Evolutionary conservation across 306 rosid species (phyloP).

Genomic region (Argentina anserina): DNA sequence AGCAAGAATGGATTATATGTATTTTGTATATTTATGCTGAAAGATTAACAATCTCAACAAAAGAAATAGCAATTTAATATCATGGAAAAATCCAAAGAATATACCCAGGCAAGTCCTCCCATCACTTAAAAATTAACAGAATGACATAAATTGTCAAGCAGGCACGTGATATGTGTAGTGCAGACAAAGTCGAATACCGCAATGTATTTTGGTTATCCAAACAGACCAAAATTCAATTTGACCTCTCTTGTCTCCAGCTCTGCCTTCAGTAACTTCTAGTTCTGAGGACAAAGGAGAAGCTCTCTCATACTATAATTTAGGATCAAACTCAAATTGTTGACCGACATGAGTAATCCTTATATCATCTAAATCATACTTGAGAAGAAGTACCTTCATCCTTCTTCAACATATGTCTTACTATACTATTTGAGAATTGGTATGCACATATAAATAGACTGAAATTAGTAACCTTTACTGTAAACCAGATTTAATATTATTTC

Average conservation of each 20-base stretch:
- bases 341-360: background rate
- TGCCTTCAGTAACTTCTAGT: conserved; percentile 4
- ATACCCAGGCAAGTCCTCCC: background rate
- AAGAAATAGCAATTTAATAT: background rate
- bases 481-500: background rate
- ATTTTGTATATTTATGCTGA: background rate
- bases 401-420: background rate
- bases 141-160: too few relatives aligned
- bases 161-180: background rate
- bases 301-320: too few relatives aligned
- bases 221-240: background rate
- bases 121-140: background rate
- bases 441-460: background rate
- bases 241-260: background rate
- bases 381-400: background rate
- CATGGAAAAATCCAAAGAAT: background rate
- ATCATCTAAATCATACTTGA: background rate
- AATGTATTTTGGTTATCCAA: background rate
- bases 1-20: background rate
- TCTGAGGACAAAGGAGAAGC: background rate
- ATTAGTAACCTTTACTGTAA: background rate
- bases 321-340: background rate
- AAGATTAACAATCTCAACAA: background rate
- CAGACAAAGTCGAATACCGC: background rate
- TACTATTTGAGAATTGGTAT: background rate